Percentiles rank a stretch among this genome's conserved stretches.
Evolutionary conservation across 2,329 filamentous ascomycete genomes (phyloP).

Genomic region (Ceratocystis destructans): DNA sequence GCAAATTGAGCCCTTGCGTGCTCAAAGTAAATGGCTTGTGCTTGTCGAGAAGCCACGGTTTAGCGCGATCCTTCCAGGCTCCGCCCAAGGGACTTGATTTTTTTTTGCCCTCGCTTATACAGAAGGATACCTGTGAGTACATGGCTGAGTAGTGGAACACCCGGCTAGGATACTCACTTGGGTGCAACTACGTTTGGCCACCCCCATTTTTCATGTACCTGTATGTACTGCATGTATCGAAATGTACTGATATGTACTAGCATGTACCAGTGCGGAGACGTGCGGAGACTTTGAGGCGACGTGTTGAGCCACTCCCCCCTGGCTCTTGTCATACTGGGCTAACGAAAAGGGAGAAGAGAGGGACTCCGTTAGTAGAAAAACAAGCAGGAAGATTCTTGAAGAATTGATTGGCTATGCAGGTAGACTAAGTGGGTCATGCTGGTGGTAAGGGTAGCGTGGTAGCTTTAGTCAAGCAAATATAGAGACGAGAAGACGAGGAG

Average conservation of each 20-base stretch:
- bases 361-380: background rate
- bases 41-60: background rate
- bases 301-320: slow-evolving; percentile 14
- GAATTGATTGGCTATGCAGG: background rate
- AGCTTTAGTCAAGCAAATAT: slow-evolving; percentile 1
- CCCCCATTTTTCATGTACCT: slow-evolving; percentile 5
- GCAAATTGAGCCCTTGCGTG: background rate
- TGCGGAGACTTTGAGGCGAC: background rate
- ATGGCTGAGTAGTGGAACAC: background rate
- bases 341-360: slow-evolving; percentile 5
- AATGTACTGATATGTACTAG: background rate
- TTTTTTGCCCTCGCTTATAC: background rate
- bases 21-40: background rate
- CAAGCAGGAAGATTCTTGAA: background rate
- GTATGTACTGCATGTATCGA: background rate
- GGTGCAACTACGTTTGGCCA: background rate
- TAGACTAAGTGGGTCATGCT: background rate
- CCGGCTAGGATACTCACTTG: background rate
- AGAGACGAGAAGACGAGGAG: slow-evolving; percentile 4
- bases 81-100: background rate
- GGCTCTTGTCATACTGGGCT: slow-evolving; percentile 10
- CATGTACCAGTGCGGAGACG: slow-evolving; percentile 3
- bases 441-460: background rate
- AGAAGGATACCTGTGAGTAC: background rate
- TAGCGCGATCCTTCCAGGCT: background rate